A percentile compares a stretch with the other conserved stretches of the same genome.
Evolutionary conservation across 306 rosid genomes (phyloP).

Genomic region (Corylus heterophylla): DNA sequence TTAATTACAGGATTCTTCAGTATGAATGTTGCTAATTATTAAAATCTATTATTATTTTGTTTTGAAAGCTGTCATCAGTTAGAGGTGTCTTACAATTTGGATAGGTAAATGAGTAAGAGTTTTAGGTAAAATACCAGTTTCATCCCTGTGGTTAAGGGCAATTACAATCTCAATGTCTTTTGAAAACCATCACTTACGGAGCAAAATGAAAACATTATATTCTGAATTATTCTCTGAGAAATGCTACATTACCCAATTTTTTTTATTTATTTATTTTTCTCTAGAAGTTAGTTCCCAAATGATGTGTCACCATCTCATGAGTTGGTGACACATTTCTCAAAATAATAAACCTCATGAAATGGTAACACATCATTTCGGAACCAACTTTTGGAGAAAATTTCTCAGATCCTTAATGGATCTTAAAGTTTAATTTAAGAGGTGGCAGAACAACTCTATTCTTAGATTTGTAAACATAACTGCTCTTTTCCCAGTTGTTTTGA

Average conservation of each 20-base stretch:
- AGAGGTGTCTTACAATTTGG: neutral
- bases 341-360: too few relatives aligned
- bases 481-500: neutral
- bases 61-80: neutral
- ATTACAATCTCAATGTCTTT: neutral
- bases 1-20: conserved; percentile 18
- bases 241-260: too few relatives aligned
- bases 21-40: conserved; percentile 11
- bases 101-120: neutral
- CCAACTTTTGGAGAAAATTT: too few relatives aligned
- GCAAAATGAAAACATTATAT: neutral
- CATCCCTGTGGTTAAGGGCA: neutral
- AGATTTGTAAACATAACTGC: neutral
- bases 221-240: too few relatives aligned
- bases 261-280: too few relatives aligned
- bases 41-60: neutral
- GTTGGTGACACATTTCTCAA: too few relatives aligned
- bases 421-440: neutral
- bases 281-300: too few relatives aligned
- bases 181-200: neutral
- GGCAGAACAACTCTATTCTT: neutral
- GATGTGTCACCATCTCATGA: too few relatives aligned
- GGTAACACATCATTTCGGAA: too few relatives aligned
- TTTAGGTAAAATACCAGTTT: neutral
- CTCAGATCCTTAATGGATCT: neutral